Base-by-base conservation (phyloP, 2,329 filamentous ascomycete genomes). In the Alternaria brassicae region DNA sequence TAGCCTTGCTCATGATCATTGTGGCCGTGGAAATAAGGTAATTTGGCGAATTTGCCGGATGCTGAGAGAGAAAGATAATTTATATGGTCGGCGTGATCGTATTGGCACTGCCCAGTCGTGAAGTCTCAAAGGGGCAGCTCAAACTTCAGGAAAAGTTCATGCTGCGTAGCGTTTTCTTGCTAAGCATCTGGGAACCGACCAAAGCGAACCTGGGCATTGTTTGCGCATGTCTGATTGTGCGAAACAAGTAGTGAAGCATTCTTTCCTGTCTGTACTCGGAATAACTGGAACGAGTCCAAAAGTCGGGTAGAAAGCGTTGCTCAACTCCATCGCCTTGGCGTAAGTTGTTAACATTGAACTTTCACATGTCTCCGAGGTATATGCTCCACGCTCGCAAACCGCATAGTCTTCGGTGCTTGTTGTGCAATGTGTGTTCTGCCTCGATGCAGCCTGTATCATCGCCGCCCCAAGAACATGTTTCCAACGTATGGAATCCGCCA, bases 1-100 rank as follows among this genome's bases (percentile, higher is more conserved):
- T 66, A 69, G 3, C 68, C 67, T 51, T 61, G 60, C 27, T 70
- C 68, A 41, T 65, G 56, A 30, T 70, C 37, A 53, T 65, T 69
- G 48, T 69, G 56, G 13, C 67, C 64, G 9, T 63, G 60, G 5
- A 72, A 50, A 34, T 67, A 66, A 4, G 68, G 66, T 12, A 68
- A 10, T 23, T 53, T 53, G 4, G 67, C 61, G 32, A 72, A 66
- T 3, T 34, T 40, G 4, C 61, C 64, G 0, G 62, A 23, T 13
- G 54, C 51, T 8, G 62, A 36, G 17, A 58, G 62, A 4, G 61
- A 63, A 3, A 63, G 53, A 36, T 73, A 72, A n/a, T n/a, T n/a
- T n/a, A n/a, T n/a, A n/a, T n/a, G n/a, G n/a, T n/a, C n/a, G 56
- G 52, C 34, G 54, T 61, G 50, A n/a, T 61, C 9, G 50, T 61